These are phyloP conservation scores for Jamesozyma spencerorum DNA, from an alignment of 805 yeast genomes.

Conservation along the genomic window DNA sequence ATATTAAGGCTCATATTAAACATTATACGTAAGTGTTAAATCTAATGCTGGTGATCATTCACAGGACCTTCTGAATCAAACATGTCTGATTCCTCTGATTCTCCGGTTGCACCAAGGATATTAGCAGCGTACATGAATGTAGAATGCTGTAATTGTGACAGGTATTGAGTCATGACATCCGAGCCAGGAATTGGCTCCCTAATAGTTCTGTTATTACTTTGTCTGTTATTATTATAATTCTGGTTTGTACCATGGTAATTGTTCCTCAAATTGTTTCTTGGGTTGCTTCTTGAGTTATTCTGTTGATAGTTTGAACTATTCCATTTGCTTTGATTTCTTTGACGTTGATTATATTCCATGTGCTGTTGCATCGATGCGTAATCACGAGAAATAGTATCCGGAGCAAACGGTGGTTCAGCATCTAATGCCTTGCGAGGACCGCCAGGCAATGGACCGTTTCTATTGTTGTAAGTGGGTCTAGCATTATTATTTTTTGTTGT, in stretches of 20 bases:
- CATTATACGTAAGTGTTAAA: no score
- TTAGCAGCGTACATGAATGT: conserved; percentile 43
- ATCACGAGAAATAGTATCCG: conserved; percentile 18
- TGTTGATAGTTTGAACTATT: background rate
- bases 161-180: conserved; percentile 69
- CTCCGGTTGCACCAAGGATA: conserved; percentile 40
- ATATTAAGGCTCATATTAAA: background rate
- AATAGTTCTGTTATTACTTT: conserved; percentile 3
- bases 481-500: conserved; percentile 1
- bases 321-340: background rate
- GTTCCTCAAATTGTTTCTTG: background rate
- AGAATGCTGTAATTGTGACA: conserved; percentile 64
- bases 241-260: background rate
- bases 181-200: conserved; percentile 42
- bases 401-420: conserved; percentile 21
- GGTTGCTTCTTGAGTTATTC: background rate
- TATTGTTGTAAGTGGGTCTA: conserved; percentile 1
- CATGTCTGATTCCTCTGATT: conserved; percentile 25
- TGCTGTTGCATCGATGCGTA: conserved; percentile 3
- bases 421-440: conserved; percentile 12
- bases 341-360: background rate
- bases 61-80: no score
- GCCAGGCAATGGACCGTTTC: conserved; percentile 5
- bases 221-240: conserved; percentile 5
- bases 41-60: no score